phyloP scores from a whole-genome alignment of 805 yeast genomes.

The Barnettozyma populi region DNA sequence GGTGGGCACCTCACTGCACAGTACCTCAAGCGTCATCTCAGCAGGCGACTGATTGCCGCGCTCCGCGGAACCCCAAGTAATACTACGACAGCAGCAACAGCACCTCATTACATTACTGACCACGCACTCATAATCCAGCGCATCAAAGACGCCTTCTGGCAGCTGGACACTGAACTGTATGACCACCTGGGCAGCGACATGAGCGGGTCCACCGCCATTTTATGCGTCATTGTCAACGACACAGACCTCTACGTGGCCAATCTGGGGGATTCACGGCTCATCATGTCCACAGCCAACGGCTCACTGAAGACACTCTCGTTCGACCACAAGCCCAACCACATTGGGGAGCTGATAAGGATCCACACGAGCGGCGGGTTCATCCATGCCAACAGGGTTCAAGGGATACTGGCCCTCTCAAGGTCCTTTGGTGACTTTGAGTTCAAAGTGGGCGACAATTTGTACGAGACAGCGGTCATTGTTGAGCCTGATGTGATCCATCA shows the following conservation, averaged over 20 bases:
- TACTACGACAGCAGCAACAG: background rate
- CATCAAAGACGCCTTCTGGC: constrained; percentile 39
- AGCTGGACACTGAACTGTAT: constrained; percentile 41
- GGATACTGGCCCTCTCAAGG: constrained; percentile 86
- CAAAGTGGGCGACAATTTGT: constrained; percentile 28
- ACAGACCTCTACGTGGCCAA: constrained; percentile 53
- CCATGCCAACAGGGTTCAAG: constrained; percentile 90
- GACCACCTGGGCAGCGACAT: constrained; percentile 29
- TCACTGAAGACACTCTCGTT: constrained; percentile 54
- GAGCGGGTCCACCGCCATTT: constrained; percentile 51
- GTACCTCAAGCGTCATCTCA: constrained; percentile 36
- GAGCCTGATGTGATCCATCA: constrained; percentile 72
- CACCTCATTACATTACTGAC: constrained; percentile 22
- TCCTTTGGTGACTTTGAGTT: constrained; percentile 78
- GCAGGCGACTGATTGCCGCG: constrained; percentile 15
- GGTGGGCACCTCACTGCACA: constrained; percentile 65
- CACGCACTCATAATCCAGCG: constrained; percentile 32
- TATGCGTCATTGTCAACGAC: constrained; percentile 39
- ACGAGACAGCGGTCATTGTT: constrained; percentile 70
- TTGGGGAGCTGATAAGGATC: constrained; percentile 88
- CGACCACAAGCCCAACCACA: constrained; percentile 93
- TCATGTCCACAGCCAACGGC: constrained; percentile 42
- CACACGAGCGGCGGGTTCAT: constrained; percentile 93
- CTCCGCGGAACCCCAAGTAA: constrained; percentile 3
- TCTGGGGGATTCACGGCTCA: constrained; percentile 72